Percentiles rank a stretch among this genome's conserved stretches.
Evolutionary conservation across 805 yeast genomes (phyloP).

Genomic region (Grigorovia humatica): DNA sequence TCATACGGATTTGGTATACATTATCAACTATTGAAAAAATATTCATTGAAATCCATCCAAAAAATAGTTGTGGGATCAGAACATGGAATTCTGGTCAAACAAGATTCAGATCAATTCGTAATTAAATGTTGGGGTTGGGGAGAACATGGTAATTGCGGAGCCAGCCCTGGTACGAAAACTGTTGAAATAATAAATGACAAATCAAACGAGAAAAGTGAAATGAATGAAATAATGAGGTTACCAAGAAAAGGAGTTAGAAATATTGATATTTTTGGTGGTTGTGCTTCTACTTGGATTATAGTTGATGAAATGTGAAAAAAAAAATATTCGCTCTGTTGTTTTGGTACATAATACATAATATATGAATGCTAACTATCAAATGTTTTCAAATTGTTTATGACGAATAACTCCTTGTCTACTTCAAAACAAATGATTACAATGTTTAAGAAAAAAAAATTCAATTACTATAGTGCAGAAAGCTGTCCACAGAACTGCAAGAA

Average conservation of each 20-base stretch:
- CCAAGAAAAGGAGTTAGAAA: background rate
- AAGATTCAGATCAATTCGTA: background rate
- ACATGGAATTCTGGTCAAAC: slow-evolving; percentile 50
- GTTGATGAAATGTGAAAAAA: background rate
- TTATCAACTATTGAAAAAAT: slow-evolving; percentile 43
- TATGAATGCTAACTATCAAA: too few species aligned
- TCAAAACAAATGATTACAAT: too few species aligned
- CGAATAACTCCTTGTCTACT: too few species aligned
- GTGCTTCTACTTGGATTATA: slow-evolving; percentile 59
- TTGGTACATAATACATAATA: too few species aligned
- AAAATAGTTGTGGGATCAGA: slow-evolving; percentile 63
- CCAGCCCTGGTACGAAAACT: background rate
- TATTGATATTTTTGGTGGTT: slow-evolving; percentile 40
- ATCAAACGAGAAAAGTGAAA: slow-evolving; percentile 17
- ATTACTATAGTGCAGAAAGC: too few species aligned
- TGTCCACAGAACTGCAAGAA: too few species aligned
- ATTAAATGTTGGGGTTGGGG: slow-evolving; percentile 91
- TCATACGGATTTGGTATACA: slow-evolving; percentile 73
- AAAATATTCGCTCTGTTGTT: background rate
- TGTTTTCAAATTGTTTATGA: too few species aligned
- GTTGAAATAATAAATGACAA: slow-evolving; percentile 13
- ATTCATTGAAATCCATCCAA: slow-evolving; percentile 4
- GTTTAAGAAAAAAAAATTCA: too few species aligned
- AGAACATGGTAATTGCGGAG: slow-evolving; percentile 93
- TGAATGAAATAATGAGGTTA: slow-evolving; percentile 10